Percentiles rank a stretch among this genome's conserved stretches.
Conservation (phyloP, 768 basidiomycete genomes). For the Trametes punicea region DNA sequence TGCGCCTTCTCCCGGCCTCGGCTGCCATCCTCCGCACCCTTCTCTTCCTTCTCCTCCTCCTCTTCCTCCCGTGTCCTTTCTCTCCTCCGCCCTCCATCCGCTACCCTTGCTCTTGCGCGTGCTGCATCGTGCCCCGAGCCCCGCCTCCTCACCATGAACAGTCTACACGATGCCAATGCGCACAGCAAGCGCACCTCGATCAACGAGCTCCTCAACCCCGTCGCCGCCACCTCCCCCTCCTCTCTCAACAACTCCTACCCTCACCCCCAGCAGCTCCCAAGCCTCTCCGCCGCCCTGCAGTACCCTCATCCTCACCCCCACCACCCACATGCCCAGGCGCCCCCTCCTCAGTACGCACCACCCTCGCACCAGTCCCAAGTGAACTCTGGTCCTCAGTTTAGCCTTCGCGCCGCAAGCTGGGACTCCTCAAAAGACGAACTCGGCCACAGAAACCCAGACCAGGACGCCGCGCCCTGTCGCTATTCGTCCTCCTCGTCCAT, state of each 20-base stretch:
- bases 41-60: not conserved
- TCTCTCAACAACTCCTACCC: not conserved
- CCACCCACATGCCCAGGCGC: conserved; percentile 15
- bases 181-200: conserved; percentile 48
- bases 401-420: conserved; percentile 66
- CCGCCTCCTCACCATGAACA: conserved; percentile 31
- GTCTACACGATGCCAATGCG: conserved; percentile 37
- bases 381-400: conserved; percentile 32
- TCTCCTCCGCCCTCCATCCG: not conserved
- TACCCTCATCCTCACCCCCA: conserved; percentile 30
- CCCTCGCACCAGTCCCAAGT: conserved; percentile 18
- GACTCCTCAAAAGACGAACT: conserved; percentile 38
- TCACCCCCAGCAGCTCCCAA: conserved; percentile 29
- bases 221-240: conserved; percentile 30
- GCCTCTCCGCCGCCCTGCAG: conserved; percentile 19
- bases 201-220: conserved; percentile 49
- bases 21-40: not conserved
- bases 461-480: conserved; percentile 33
- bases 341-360: conserved; percentile 12
- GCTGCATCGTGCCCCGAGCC: conserved; percentile 12
- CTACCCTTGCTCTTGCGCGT: not conserved
- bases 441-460: conserved; percentile 34
- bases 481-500: conserved; percentile 32
- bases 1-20: not conserved
- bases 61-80: not conserved